Evolutionary conservation across 805 yeast genomes (phyloP), one percentile per base, ranked within the genome.

Genomic region (Priceomyces carsonii): DNA sequence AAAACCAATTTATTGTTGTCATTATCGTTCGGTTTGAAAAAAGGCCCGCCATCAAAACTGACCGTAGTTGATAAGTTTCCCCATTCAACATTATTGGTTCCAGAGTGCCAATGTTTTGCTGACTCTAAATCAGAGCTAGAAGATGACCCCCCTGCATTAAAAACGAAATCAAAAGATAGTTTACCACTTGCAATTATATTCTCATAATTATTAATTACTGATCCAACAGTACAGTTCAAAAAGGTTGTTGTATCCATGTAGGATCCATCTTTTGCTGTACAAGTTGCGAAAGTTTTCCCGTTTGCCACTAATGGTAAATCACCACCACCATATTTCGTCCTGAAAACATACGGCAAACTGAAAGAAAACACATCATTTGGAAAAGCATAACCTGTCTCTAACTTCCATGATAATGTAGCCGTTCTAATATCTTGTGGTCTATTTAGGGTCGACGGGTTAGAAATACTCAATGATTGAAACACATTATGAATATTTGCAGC

Each of bases 391-490:
- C 31, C 26, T 3, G 37, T 25, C 6, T 25, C 25, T 28, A 50
- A 29, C 3, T 29, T 30, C 50, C 47, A 50, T 6, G 25, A 17
- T 15, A 48, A 33, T 5, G 29, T 39, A 6, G 53, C 54, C 2
- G 48, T 44, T 14, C 53, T 30, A n/a, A 45, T 39, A 32, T 49
- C 52, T 27, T 49, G 49, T 3, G 54, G 47, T 16, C 46, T 36
- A 6, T 31, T 30, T 15, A 29, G 21, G 7, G 23, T 15, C 7
- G 43, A 30, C 8, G 46, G 32, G 29, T 35, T 14, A 18, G 41
- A 30, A n/a, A 40, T 43, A 2, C 29, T 9, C 19, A 43, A 33
- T 3, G 44, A 27, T 19, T 31, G 37, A 22, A 35, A 43, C 13
- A 40, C 36, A 31, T 39, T 30, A 14, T 26, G 22, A 12, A 37